phyloP scores from a whole-genome alignment of 192 early-diverging fungal genomes.

The Jimgerdemannia flammicorona region DNA sequence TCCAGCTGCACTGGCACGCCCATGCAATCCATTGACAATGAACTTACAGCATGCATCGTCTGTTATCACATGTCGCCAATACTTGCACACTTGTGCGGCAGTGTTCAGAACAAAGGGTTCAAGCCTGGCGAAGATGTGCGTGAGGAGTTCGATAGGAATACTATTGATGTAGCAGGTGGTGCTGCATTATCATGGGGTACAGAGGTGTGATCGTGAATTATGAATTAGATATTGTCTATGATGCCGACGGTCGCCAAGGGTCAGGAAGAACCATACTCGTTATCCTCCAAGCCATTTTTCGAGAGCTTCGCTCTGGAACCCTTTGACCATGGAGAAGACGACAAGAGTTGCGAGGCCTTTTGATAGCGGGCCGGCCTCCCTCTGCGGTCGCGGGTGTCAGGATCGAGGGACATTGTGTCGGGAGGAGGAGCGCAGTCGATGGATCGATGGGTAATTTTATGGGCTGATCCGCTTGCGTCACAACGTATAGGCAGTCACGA shows the following conservation, averaged over 20 bases:
- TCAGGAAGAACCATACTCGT: background rate
- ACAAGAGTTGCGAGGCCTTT: background rate
- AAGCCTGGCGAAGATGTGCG: conserved; percentile 33
- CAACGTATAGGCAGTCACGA: no score
- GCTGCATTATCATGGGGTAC: background rate
- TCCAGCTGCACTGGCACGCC: no score
- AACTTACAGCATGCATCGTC: conserved; percentile 37
- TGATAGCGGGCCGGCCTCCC: background rate
- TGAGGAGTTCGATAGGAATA: conserved; percentile 27
- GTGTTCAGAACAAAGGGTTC: conserved; percentile 21
- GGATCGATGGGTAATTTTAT: no score
- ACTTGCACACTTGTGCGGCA: conserved; percentile 20
- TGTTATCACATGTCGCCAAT: conserved; percentile 29
- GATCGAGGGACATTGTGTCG: background rate
- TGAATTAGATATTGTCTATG: no score
- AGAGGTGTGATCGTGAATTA: background rate
- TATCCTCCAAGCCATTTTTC: background rate
- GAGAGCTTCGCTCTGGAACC: background rate
- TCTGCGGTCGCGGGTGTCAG: background rate
- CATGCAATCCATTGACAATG: background rate
- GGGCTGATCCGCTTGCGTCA: no score
- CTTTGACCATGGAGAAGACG: background rate
- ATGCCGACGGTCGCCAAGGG: no score
- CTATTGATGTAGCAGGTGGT: conserved; percentile 7
- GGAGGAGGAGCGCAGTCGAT: no score